Conservation (phyloP, 306 rosid genomes). For the Pueraria montana region DNA sequence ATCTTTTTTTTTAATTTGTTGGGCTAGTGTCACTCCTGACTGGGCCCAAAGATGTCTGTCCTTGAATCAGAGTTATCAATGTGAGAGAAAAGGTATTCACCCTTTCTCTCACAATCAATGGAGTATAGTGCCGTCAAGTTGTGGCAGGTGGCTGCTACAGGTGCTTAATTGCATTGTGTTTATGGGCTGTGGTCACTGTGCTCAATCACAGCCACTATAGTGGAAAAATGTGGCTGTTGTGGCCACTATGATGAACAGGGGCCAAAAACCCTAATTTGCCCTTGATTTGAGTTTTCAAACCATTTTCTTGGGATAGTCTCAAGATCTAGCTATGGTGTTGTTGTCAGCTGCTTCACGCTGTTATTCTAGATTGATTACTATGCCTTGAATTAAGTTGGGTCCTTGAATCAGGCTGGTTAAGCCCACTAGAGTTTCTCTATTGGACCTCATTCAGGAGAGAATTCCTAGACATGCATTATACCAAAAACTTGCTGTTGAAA, state of each 20-base stretch:
- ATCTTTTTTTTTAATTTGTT: neutral
- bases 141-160: constrained; percentile 5
- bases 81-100: too few relatives aligned
- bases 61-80: neutral
- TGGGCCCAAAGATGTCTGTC: neutral
- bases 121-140: neutral
- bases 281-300: neutral
- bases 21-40: neutral
- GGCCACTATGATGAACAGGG: neutral
- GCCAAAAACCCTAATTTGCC: neutral
- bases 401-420: neutral
- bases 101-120: too few relatives aligned
- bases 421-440: neutral
- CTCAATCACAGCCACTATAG: neutral
- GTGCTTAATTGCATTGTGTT: neutral
- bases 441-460: neutral
- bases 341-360: neutral
- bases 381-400: neutral
- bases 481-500: neutral
- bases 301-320: neutral
- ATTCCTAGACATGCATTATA: neutral
- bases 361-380: neutral
- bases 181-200: neutral
- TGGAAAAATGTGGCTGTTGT: neutral
- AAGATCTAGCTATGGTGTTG: neutral